Evolutionary conservation across 352 stramenopile species (phyloP), one percentile per base, ranked within the genome.

Genomic region (Ophiocytium majus): DNA sequence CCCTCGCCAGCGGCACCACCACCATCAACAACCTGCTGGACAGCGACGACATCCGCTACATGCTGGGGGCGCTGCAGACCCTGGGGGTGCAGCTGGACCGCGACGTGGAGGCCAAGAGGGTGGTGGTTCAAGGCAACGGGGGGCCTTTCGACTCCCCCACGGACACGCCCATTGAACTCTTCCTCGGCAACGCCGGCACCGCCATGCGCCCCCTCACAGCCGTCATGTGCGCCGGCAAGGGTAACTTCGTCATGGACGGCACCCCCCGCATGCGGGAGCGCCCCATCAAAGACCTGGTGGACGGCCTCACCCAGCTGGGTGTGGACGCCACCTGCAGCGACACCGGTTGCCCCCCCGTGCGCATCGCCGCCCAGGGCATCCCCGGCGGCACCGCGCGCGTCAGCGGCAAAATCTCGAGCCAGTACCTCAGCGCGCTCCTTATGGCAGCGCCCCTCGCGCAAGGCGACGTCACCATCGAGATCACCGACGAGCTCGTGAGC

Each of bases 11-110:
- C 49, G 89, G 88, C 33, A 85, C 66, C 17, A 91, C 86, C 19
- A 85, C 35, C 14, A 76, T 92, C 10, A 50, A 85, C 10, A 98
- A 98, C 32, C 90, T 99, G 19, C 89, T 99, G 78, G 95, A 98
- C 87, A 98, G 93, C 82, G 96, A 99, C 85, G 97, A 99, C 89
- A 99, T 98, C 76, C 93, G 95, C 50, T 97, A 98, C 84, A 99
- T 99, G 96, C 94, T 98, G 84, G 95, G 96, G 49, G 97, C 96
- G 32, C 91, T 99, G 5, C 92, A 96, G 82, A 94, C 94, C 50
- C 89, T 99, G 75, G 92, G 96, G 32, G 95, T 95, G 17, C 84
- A 9, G 23, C 50, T 95, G 0, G 89, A 93, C 37, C 86, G 88
- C 33, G 87, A 94, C 80, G 86, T 88, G 31, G 76, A 89, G 19